Conservation (phyloP, 306 rosid species). For the Potentilla sterilis region DNA sequence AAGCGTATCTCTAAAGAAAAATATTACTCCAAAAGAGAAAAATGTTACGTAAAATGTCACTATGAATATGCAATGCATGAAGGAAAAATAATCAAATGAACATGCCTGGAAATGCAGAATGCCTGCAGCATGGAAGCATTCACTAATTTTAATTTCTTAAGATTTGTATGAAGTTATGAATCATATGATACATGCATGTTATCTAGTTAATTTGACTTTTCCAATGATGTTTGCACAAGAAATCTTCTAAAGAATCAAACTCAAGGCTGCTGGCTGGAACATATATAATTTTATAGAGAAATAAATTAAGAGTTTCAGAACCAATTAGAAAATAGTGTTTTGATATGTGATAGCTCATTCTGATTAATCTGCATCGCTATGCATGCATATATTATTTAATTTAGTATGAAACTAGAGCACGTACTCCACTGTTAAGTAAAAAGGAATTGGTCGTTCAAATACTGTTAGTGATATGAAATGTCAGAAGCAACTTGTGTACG, state of each 20-base stretch:
- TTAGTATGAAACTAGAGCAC: too few species aligned
- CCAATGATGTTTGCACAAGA: background rate
- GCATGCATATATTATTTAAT: background rate
- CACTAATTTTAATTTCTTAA: background rate
- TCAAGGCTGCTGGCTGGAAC: background rate
- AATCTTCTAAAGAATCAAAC: constrained; percentile 5
- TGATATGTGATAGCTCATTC: background rate
- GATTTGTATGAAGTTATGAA: background rate
- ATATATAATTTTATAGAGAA: background rate
- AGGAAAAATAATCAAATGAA: too few species aligned
- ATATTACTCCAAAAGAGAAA: too few species aligned
- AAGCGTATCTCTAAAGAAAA: too few species aligned
- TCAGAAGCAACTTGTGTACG: too few species aligned
- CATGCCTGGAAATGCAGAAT: background rate
- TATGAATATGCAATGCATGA: too few species aligned
- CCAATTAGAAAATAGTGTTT: background rate
- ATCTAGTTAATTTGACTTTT: background rate
- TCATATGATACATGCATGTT: background rate
- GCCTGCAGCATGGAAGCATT: background rate
- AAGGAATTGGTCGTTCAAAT: too few species aligned
- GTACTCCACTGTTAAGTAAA: too few species aligned
- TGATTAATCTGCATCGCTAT: background rate
- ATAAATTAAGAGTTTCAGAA: background rate
- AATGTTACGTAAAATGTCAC: too few species aligned
- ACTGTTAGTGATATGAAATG: too few species aligned